phyloP scores from a whole-genome alignment of 2,329 filamentous ascomycete species.

The Monilinia fructicola region DNA sequence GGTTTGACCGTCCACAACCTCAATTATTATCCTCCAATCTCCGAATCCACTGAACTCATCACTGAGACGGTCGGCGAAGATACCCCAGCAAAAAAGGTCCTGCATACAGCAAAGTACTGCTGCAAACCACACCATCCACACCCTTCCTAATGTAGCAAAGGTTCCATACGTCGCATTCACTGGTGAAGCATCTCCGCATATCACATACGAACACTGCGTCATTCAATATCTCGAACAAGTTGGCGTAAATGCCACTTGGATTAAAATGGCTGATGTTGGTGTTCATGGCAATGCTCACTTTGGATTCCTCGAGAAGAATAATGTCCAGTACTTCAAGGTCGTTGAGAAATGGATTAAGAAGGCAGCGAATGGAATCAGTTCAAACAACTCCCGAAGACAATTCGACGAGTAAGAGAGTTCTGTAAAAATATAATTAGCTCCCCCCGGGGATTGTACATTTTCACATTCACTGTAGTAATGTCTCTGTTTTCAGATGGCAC shows the following conservation, averaged over 20 bases:
- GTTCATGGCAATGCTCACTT: constrained; percentile 33
- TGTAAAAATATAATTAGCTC: constrained; percentile 11
- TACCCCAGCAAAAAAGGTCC: constrained; percentile 29
- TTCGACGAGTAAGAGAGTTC: neutral
- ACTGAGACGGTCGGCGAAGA: constrained; percentile 31
- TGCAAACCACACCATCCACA: constrained; percentile 17
- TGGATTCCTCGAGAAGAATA: constrained; percentile 33
- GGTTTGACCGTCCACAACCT: constrained; percentile 32
- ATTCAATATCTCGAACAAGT: constrained; percentile 33
- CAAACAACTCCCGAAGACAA: neutral
- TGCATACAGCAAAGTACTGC: constrained; percentile 28
- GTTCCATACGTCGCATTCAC: constrained; percentile 41
- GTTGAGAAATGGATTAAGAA: constrained; percentile 30
- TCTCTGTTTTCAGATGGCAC: neutral
- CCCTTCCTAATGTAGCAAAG: constrained; percentile 33
- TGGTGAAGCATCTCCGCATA: constrained; percentile 39
- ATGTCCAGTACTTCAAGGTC: constrained; percentile 27
- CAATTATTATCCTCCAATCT: constrained; percentile 32
- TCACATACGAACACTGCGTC: constrained; percentile 41
- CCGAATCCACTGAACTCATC: constrained; percentile 28
- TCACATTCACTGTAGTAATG: neutral
- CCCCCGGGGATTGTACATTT: neutral
- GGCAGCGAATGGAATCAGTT: neutral
- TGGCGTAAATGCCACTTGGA: constrained; percentile 32
- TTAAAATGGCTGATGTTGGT: constrained; percentile 29